Base-by-base conservation (phyloP, 495 filamentous ascomycete species). In the Trichoderma reesei region DNA sequence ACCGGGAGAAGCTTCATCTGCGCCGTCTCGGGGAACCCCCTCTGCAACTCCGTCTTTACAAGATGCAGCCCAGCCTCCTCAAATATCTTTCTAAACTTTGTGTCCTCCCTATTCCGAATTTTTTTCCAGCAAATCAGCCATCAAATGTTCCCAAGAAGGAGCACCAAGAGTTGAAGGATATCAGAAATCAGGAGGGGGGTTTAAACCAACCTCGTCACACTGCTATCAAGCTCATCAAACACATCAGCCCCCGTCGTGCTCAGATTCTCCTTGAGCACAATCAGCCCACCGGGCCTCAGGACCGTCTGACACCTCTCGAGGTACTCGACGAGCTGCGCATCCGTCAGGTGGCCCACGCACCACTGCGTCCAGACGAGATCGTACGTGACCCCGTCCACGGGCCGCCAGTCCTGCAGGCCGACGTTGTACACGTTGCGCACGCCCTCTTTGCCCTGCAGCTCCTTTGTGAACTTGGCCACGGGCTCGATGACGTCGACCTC, bases 261-360 rank as follows among this genome's bases (percentile, higher is more conserved):
- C 68, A 89, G 70, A 71, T 96, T 96, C 80, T 97, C 92, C 77
- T 97, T 97, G 31, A 96, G 75, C 5, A 96, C 85, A 37, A 97
- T 84, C 63, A 82, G 79, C 1, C 72, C 76, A 26, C 76, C 73
- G 1, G 72, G 70, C 10, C 75, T 79, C 60, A 95, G 65, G 0
- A 78, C 82, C 0, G 68, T 67, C 44, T 76, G 80, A 69, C 90
- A 90, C 42, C 88, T 78, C 66, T 73, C 64, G 10, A 96, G 73
- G 65, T 87, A 96, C 14, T 71, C 78, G 26, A 86, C 82, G 26
- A 97, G 72, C 73, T 96, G 85, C 42, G 69, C 69, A 75, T 96
- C 93, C n/a, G 85, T 92, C 62, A 97, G 75, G 71, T 96, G 88
- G 16, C 91, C 90, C n/a, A 95, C 74, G 75, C 92, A 97, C 92